Conservation (phyloP, 495 filamentous ascomycete species). For the Venustampulla echinocandica region DNA sequence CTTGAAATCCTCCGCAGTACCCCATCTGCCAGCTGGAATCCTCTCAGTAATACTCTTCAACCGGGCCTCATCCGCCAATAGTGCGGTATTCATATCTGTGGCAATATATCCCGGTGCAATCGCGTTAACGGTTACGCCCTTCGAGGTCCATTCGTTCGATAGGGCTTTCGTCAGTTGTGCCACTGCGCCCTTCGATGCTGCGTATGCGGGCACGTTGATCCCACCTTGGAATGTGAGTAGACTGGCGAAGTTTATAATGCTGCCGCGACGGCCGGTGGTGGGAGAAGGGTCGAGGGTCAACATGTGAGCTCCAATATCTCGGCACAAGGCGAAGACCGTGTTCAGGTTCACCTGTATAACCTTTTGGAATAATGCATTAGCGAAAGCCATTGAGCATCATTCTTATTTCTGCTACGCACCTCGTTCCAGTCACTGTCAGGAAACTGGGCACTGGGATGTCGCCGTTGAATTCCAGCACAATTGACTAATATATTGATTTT, state of each 20-base stretch:
- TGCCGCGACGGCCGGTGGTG: conserved; percentile 51
- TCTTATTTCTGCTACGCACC: too few species aligned
- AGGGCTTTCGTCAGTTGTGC: conserved; percentile 81
- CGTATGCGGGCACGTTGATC: conserved; percentile 83
- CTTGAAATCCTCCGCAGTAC: conserved; percentile 81
- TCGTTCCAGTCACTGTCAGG: conserved; percentile 77
- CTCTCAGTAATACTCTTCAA: conserved; percentile 66
- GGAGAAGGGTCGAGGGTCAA: conserved; percentile 47
- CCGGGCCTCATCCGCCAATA: conserved; percentile 63
- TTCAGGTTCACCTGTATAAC: conserved; percentile 81
- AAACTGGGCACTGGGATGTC: conserved; percentile 70
- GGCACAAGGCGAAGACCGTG: conserved; percentile 72
- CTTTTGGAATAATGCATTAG: conserved; percentile 14
- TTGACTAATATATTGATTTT: conserved; percentile 66
- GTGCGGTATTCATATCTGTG: conserved; percentile 85
- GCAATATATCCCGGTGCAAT: conserved; percentile 76
- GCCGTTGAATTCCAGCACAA: conserved; percentile 76
- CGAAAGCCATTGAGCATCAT: too few species aligned
- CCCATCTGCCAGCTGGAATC: conserved; percentile 85
- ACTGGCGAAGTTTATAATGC: conserved; percentile 79
- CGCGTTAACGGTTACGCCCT: conserved; percentile 74
- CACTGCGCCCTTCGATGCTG: conserved; percentile 81
- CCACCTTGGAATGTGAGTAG: conserved; percentile 88
- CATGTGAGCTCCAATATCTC: conserved; percentile 81
- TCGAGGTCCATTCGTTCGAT: conserved; percentile 75